Base-by-base conservation (phyloP, 768 basidiomycete species). In the Mycena crocata region DNA sequence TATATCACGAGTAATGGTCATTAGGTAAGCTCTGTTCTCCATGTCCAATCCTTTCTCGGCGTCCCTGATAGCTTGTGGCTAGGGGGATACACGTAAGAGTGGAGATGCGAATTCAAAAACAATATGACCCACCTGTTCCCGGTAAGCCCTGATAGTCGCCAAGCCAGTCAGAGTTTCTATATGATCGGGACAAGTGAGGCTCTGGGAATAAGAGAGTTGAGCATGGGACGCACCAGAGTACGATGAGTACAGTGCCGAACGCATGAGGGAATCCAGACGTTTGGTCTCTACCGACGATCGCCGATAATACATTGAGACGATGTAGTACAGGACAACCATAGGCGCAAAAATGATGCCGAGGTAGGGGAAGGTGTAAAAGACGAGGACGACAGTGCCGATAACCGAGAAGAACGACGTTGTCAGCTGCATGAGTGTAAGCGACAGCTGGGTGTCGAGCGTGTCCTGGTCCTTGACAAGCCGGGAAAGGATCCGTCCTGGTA, bases 361-460 rank as follows among this genome's bases (percentile, higher is more conserved):
- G 28, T 83, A 84, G 0, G 91, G 90, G 75, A 90, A 89, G 5
- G 85, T 86, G 72, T 91, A 90, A 74, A 90, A 90, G 1, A 91
- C 88, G 10, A 90, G 76, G 2, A 77, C 88, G 23, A 86, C 78
- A 0, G 86, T 87, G 21, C 89, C 89, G 28, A 89, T 61, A 39
- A 90, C 84, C 0, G 82, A 78, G 42, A 76, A 70, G 48, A 83
- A 78, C 1, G 81, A 82, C 23, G 71, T 71, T 24, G 85, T 62
- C 60, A 87, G 79, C 83, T 88, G 85, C 75, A 81, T 82, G 35
- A 86, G 73, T 1, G 79, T 82, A 66, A 83, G 74, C 0, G 86
- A 77, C 17, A 90, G 69, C 58, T 85, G 78, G 0, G 76, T 81
- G 73, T 90, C 89, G 26, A 90, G 79, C 1, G 82, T 85, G 62